Evolutionary conservation across 2,329 filamentous ascomycete genomes (phyloP), one percentile per base, ranked within the genome.

Genomic region (Colletotrichum cordylinicola): DNA sequence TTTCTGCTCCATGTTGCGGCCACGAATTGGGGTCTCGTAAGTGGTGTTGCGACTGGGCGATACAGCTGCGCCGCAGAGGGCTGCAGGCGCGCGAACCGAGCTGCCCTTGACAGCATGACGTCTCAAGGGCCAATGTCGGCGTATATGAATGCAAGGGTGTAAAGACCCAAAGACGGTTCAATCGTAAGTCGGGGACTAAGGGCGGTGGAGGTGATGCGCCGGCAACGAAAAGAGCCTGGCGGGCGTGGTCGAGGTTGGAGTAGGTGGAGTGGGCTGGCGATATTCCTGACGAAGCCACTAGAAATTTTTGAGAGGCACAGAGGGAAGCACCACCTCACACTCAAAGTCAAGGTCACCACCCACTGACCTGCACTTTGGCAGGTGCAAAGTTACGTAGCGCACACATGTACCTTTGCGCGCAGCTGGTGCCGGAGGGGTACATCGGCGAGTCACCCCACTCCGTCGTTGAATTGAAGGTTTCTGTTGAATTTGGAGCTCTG

Each of bases 101-200:
- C 77, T 72, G 77, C 77, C 69, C 78, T 74, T 60, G 78, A 80
- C 73, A 80, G 70, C 79, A 80, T 80, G 69, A 58, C 74, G 65
- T 77, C 52, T 68, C 56, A 73, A 72, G 37, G 39, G 62, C 73
- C 62, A 62, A 72, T 43, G 73, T 65, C 37, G 29, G 37, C 24
- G 29, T 58, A 18, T 21, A 48, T 8, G 21, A n/a, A 18, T 48
- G 9, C 37, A 60, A 48, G 52, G 35, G 43, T 61, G 29, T 33
- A 8, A 18, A 21, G n/a, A n/a, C 21, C 58, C 60, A 9, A 21
- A 16, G n/a, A 16, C 24, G 29, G n/a, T 58, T 31, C 24, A 27
- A 37, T 27, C 21, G 43, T 15, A 31, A 39, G 7, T 69, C 29
- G 39, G 43, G 33, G 8, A 18, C 31, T 4, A 35, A 18, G 67